Conservation (phyloP, 2,329 filamentous ascomycete species). For the Hypomyces rosellus region DNA sequence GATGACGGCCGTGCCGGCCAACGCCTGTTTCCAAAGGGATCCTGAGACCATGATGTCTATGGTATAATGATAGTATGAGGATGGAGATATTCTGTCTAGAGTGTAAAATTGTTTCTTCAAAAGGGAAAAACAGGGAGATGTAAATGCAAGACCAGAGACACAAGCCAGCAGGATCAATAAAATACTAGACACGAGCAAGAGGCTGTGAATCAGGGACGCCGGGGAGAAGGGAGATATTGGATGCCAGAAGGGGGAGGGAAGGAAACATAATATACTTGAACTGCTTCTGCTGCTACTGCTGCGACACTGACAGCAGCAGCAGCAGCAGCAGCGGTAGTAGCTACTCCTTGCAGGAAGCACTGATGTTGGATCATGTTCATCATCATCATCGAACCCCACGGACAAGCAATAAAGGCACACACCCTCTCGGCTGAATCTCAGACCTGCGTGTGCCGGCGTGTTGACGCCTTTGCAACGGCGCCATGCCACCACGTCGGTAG, state of each 20-base stretch:
- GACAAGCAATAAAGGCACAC: not conserved
- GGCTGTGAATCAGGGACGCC: slow-evolving; percentile 11
- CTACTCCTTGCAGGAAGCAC: not conserved
- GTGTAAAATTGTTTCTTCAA: not conserved
- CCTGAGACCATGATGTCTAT: slow-evolving; percentile 6
- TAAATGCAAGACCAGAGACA: slow-evolving; percentile 2
- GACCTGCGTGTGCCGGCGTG: not conserved
- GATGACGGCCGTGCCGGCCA: slow-evolving; percentile 6
- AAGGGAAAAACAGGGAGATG: slow-evolving; percentile 1
- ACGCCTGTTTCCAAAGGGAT: slow-evolving; percentile 9
- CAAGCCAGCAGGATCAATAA: slow-evolving; percentile 3
- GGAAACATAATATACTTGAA: not conserved
- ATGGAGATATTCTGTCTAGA: not conserved
- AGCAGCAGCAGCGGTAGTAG: not conserved
- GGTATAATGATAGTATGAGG: not conserved
- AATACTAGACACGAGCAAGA: slow-evolving; percentile 6
- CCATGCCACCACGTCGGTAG: not conserved
- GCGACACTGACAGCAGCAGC: not conserved
- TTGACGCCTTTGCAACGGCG: not conserved
- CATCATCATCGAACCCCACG: not conserved
- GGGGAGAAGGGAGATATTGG: slow-evolving; percentile 7
- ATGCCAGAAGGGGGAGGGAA: slow-evolving; percentile 4
- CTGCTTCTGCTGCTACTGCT: not conserved
- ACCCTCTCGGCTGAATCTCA: not conserved
- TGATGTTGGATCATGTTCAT: not conserved